These are phyloP conservation scores for Comarum palustre DNA, from an alignment of 306 rosid genomes.

Conservation along the genomic window DNA sequence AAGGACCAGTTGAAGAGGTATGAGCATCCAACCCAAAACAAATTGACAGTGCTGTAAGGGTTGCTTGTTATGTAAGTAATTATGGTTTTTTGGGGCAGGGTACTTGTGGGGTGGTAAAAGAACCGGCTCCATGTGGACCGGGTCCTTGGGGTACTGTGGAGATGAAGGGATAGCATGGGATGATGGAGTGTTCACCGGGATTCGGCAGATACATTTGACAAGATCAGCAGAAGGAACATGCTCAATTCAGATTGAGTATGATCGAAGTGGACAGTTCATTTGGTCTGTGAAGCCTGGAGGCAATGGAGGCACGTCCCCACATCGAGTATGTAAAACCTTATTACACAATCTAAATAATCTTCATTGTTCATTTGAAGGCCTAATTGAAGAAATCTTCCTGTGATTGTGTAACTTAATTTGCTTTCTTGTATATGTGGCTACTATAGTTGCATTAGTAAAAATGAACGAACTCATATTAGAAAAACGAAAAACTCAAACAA, in stretches of 20 bases:
- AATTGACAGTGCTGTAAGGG: conserved; percentile 24
- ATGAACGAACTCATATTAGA: conserved; percentile 36
- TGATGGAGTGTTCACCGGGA: conserved; percentile 84
- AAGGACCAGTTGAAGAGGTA: conserved; percentile 61
- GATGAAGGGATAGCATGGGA: conserved; percentile 93
- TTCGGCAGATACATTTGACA: conserved; percentile 74
- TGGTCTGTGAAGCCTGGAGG: conserved; percentile 95
- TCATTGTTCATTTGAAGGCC: background rate
- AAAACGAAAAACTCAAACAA: too few relatives aligned
- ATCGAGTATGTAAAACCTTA: conserved; percentile 46
- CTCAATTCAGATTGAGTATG: conserved; percentile 85
- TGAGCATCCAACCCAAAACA: background rate
- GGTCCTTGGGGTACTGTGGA: conserved; percentile 99
- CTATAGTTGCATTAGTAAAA: conserved; percentile 45
- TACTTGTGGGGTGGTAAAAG: conserved; percentile 60
- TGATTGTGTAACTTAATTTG: conserved; percentile 9
- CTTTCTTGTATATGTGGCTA: conserved; percentile 72
- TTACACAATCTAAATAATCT: background rate
- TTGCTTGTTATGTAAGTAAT: conserved; percentile 23
- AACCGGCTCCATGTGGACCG: conserved; percentile 87
- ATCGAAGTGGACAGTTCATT: conserved; percentile 76
- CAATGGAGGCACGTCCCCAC: conserved; percentile 51
- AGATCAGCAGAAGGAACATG: conserved; percentile 63
- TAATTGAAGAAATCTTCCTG: background rate
- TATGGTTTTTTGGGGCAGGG: conserved; percentile 29